Evolutionary conservation across 2,329 filamentous ascomycete genomes (phyloP).

Genomic region (Aspergillus hiratsukae): DNA sequence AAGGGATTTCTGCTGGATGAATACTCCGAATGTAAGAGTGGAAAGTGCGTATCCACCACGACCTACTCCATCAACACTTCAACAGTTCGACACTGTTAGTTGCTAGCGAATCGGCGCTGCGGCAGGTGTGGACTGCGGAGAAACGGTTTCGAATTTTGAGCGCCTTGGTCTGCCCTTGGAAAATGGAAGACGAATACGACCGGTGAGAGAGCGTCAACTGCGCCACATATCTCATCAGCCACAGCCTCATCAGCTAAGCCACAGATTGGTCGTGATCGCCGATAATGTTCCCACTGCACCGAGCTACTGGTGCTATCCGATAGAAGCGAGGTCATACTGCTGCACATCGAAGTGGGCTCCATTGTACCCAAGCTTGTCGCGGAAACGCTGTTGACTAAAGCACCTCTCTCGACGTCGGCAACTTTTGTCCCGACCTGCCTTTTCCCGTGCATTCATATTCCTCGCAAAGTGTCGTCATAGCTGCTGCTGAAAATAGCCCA

Average conservation of each 20-base stretch:
- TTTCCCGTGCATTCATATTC: background rate
- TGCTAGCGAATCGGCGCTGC: background rate
- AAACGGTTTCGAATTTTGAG: background rate
- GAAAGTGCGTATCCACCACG: background rate
- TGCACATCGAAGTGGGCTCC: background rate
- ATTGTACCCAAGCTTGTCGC: background rate
- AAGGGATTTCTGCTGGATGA: background rate
- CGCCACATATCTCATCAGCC: background rate
- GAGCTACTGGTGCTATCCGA: background rate
- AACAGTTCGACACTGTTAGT: background rate
- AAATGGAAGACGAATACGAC: background rate
- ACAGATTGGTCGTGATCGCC: background rate
- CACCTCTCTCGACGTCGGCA: background rate
- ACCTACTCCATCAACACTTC: too few species aligned
- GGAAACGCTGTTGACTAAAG: background rate
- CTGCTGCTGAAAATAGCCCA: conserved; percentile 11
- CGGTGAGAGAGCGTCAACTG: background rate
- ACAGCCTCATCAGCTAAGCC: background rate
- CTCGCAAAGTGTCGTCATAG: background rate
- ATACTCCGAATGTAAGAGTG: background rate
- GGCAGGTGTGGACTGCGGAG: background rate
- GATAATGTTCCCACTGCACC: background rate
- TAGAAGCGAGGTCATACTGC: background rate
- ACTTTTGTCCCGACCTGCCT: background rate
- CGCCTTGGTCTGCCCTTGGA: background rate